Evolutionary conservation across 805 yeast species (phyloP).

Genomic region (Blastobotrys robertii): DNA sequence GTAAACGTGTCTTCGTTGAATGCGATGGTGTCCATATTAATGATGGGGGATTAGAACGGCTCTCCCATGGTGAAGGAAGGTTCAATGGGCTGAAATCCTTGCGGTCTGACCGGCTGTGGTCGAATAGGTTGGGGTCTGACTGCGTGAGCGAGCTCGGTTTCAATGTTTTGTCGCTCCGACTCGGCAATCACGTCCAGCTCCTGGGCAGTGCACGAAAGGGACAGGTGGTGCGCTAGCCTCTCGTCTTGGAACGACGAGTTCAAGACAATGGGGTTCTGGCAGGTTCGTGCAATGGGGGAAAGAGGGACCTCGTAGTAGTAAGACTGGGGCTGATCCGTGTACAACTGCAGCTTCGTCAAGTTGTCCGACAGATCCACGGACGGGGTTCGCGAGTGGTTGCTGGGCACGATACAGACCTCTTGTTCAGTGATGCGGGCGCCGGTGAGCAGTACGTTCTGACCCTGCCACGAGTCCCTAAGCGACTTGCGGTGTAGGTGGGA

Average conservation of each 20-base stretch:
- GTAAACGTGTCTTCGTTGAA: no score
- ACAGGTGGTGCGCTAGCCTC: no score
- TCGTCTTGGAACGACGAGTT: conserved; percentile 10
- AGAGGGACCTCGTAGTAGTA: conserved; percentile 4
- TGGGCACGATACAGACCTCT: conserved; percentile 2
- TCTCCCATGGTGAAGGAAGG: no score
- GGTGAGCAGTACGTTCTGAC: conserved; percentile 5
- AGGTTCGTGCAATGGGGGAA: conserved; percentile 12
- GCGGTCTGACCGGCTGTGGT: no score
- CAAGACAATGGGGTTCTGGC: conserved; percentile 14
- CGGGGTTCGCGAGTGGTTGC: conserved; percentile 7
- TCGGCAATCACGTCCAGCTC: no score
- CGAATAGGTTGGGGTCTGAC: no score
- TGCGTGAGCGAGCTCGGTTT: no score
- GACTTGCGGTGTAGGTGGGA: background rate
- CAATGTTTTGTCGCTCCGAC: no score
- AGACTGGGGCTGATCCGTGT: background rate
- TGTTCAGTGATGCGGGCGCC: conserved; percentile 3
- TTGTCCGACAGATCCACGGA: conserved; percentile 7
- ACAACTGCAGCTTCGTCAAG: background rate
- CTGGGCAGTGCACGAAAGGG: no score
- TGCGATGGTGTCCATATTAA: no score
- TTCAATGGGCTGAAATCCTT: no score
- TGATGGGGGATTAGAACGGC: no score
- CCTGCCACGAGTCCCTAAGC: conserved; percentile 4